phyloP scores from a whole-genome alignment of 2,329 filamentous ascomycete genomes.

The Fonsecaea multimorphosa region DNA sequence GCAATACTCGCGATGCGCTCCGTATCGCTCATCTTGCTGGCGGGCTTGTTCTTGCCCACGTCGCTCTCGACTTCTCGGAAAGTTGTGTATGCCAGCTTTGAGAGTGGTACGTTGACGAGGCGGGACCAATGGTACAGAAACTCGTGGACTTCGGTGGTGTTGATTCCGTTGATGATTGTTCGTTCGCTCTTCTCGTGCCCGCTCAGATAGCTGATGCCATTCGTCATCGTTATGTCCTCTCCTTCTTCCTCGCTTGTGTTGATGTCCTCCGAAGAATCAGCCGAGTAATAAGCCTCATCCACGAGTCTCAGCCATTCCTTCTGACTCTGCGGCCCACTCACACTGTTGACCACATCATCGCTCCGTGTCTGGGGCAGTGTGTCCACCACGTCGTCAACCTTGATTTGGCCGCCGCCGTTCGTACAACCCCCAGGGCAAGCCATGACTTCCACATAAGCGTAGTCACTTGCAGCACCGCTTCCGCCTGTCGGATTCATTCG shows the following conservation, averaged over 20 bases:
- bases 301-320: constrained; percentile 82
- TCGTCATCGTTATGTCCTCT: constrained; percentile 35
- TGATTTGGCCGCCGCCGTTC: constrained; percentile 95
- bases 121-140: constrained; percentile 77
- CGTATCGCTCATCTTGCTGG: constrained; percentile 65
- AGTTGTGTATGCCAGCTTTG: constrained; percentile 79
- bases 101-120: constrained; percentile 71
- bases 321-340: constrained; percentile 69
- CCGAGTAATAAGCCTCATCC: constrained; percentile 90
- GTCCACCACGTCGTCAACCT: constrained; percentile 74
- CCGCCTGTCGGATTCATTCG: constrained; percentile 46
- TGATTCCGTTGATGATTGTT: constrained; percentile 66
- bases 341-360: constrained; percentile 36
- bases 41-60: constrained; percentile 72
- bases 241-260: constrained; percentile 44
- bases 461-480: constrained; percentile 61
- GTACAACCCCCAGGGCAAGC: constrained; percentile 98
- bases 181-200: constrained; percentile 41
- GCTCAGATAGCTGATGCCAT: constrained; percentile 41
- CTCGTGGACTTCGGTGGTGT: constrained; percentile 66
- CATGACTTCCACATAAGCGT: constrained; percentile 98
- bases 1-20: constrained; percentile 87
- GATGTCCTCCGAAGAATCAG: constrained; percentile 61
- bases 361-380: constrained; percentile 35
- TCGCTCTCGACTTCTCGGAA: constrained; percentile 94